phyloP scores from a whole-genome alignment of 495 filamentous ascomycete species.

The Halenospora varia region DNA sequence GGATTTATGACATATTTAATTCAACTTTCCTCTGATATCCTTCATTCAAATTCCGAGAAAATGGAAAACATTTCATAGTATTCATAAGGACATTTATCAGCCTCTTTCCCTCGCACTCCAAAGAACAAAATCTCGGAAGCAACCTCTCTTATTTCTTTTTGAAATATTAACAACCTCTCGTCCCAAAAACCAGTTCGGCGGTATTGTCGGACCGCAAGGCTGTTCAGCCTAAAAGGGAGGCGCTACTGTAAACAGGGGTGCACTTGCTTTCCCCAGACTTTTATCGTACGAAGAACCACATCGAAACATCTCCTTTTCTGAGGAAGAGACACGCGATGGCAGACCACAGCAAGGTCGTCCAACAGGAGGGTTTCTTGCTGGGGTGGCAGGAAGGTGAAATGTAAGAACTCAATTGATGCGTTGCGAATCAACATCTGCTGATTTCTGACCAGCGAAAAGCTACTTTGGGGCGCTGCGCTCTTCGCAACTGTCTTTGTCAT shows the following conservation, averaged over 20 bases:
- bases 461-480: slow-evolving; percentile 3
- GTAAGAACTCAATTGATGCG: not conserved
- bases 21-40: too few species aligned
- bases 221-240: slow-evolving; percentile 5
- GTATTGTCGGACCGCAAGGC: not conserved
- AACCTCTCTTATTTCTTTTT: too few species aligned
- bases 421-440: not conserved
- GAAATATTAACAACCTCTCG: too few species aligned
- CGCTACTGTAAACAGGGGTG: slow-evolving; percentile 15
- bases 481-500: slow-evolving; percentile 6
- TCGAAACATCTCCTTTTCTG: not conserved
- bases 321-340: not conserved
- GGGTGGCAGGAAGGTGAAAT: not conserved
- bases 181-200: too few species aligned
- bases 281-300: slow-evolving; percentile 2
- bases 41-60: too few species aligned
- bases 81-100: too few species aligned
- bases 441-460: slow-evolving; percentile 5
- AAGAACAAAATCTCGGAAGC: too few species aligned
- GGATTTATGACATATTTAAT: too few species aligned
- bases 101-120: too few species aligned
- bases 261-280: slow-evolving; percentile 14
- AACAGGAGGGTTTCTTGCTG: not conserved
- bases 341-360: not conserved
- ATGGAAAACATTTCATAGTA: too few species aligned